Conservation (phyloP, 202 grass and related monocot species). For the Schoenoplectus tabernaemontani region DNA sequence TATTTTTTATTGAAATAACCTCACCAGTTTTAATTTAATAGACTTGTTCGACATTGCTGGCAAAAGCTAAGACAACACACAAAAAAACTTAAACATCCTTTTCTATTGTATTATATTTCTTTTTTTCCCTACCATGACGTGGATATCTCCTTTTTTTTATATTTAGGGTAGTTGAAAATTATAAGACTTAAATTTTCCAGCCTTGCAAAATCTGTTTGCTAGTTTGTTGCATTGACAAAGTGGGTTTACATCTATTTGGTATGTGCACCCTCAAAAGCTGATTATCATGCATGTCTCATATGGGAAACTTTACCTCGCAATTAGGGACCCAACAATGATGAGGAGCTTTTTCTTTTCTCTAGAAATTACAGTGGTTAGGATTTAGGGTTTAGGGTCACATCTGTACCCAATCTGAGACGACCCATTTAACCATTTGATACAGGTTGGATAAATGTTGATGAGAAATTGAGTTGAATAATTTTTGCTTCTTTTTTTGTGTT, state of each 20-base stretch:
- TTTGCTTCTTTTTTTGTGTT: background rate
- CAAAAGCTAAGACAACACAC: constrained; percentile 12
- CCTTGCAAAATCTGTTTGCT: constrained; percentile 18
- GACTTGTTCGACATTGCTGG: background rate
- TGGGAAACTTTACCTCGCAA: background rate
- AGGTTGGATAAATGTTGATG: no score
- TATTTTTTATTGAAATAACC: background rate
- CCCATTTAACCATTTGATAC: background rate
- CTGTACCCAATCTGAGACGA: background rate
- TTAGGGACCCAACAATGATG: background rate
- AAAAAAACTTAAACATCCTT: constrained; percentile 11
- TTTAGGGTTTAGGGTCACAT: background rate
- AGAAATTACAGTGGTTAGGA: no score
- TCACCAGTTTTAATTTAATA: background rate
- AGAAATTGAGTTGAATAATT: background rate
- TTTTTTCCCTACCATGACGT: background rate
- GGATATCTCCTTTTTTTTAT: background rate
- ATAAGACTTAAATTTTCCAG: constrained; percentile 14
- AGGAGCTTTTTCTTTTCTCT: background rate
- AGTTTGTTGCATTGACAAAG: constrained; percentile 18
- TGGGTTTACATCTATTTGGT: background rate
- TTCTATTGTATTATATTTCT: background rate
- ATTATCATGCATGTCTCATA: background rate
- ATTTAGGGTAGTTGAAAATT: constrained; percentile 8
- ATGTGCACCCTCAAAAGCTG: background rate